Percentiles rank a stretch among this genome's conserved stretches.
These are phyloP conservation scores for Chalara sp. DNA, from an alignment of 2,329 filamentous ascomycete genomes.

Conservation along the genomic window DNA sequence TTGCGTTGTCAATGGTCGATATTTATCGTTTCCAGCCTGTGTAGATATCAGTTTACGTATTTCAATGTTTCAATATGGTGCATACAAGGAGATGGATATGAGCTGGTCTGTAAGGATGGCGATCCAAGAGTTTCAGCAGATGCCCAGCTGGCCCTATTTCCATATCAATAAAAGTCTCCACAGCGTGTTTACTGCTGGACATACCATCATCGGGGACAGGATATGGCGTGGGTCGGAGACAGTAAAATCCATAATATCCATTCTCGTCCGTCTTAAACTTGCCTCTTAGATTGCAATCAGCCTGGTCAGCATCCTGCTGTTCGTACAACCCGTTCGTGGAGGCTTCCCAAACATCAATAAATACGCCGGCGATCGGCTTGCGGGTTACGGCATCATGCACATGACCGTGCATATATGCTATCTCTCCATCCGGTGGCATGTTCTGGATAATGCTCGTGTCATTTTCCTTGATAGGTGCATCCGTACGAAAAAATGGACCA, in stretches of 20 bases:
- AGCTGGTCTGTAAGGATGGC: conserved; percentile 54
- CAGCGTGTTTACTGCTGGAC: background rate
- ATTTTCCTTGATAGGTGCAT: conserved; percentile 48
- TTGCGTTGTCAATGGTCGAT: conserved; percentile 68
- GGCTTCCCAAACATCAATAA: conserved; percentile 59
- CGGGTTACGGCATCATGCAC: conserved; percentile 48
- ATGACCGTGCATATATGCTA: conserved; percentile 50
- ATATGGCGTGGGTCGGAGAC: conserved; percentile 37
- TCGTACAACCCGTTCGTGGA: conserved; percentile 52
- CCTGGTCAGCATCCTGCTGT: conserved; percentile 55
- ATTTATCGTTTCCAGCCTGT: conserved; percentile 28
- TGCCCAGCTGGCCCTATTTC: conserved; percentile 47
- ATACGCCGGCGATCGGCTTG: conserved; percentile 47
- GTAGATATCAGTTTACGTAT: background rate
- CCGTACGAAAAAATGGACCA: conserved; percentile 57
- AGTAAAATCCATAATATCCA: conserved; percentile 47
- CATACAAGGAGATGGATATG: conserved; percentile 57
- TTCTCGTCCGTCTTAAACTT: conserved; percentile 52
- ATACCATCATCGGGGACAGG: conserved; percentile 26
- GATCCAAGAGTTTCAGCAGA: conserved; percentile 49
- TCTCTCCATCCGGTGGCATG: conserved; percentile 38
- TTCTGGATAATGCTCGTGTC: conserved; percentile 48
- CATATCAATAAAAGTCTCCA: background rate
- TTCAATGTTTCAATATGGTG: background rate
- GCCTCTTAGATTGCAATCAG: conserved; percentile 56